Base-by-base conservation (phyloP, 805 yeast species). In the Lipomyces yamanashiensis region DNA sequence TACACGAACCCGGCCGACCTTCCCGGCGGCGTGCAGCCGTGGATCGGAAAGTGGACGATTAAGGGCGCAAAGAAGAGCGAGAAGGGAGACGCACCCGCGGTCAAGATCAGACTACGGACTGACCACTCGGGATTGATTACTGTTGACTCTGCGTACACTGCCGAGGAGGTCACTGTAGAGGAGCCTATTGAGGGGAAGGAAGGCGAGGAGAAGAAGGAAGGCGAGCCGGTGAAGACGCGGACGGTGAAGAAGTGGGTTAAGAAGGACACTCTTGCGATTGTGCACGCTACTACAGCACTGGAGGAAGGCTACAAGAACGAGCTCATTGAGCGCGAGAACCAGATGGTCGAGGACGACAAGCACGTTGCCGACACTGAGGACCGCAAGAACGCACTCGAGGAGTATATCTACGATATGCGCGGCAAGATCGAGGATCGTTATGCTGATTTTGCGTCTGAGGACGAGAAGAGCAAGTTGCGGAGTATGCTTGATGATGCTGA, bases 281-380 rank as follows among this genome's bases (percentile, higher is more conserved):
- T 77, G 57, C 84, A 84, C 73, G 78, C 79, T 66, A 85, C 91
- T 63, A 68, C 71, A 5, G 77, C 79, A 51, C 85, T 86, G 64
- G 84, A 90, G 57, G 83, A 89, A 73, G 77, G 88, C 67, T 82
- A 80, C 67, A 83, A 90, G 78, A 81, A 86, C 73, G 80, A 79
- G 60, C 83, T 82, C 71, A 83, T 88, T 67, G 98, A 95, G 84
- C 81, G 81, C 78, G 99, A 95, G 83, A 85, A 85, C 75, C 84
- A 88, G 77, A 81, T 95, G 87, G 83, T 85, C 70, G 85, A 91
- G 76, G 92, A 88, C 75, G 99, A 95, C 80, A 95, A 92, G 83
- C 87, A 93, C 73, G 98, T 95, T 70, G 96, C 96, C 71, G 98
- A 95, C 82, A 95, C 98, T 71, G 98, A 95, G 84, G 98, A 95